Base-by-base conservation (phyloP, 2,329 filamentous ascomycete species). In the Aureobasidium subglaciale region DNA sequence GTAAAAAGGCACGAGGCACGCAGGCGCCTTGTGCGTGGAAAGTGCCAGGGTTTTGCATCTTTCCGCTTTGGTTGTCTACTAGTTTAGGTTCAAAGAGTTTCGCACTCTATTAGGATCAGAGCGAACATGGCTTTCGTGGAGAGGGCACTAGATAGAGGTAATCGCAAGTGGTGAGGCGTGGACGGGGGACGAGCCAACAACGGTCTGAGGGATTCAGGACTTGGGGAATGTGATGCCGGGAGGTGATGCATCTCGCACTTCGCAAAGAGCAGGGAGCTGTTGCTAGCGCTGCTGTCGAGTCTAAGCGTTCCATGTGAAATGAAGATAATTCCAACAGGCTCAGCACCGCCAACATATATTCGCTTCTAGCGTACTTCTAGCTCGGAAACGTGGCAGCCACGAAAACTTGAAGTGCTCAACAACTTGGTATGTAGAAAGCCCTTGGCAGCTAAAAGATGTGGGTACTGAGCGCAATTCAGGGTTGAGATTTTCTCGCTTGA, bases 331-430 rank as follows among this genome's bases (percentile, higher is more conserved):
- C 38, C 13, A 54, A 54, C 38, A 43, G 27, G 22, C 38, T 54
- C 38, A 34, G 38, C 38, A 38, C 29, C 37, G 16, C 34, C 10
- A 9, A 35, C 27, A 35, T 25, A 29, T 54, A 18, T 15, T 42
- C 30, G 29, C 50, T 54, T 54, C 50, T 54, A 54, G 50, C 50
- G 38, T 43, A 18, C 6, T 54, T 54, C 50, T 54, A 54, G 50
- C 50, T 54, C 24, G 18, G 27, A 27, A 54, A 54, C 50, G 50
- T 54, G 50, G 50, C 50, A 54, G 50, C 50, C 50, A 54, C 50
- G 15, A 10, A 18, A 6, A 30, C 25, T 15, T 11, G 25, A 40
- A 5, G 4, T 30, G 22, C 48, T 52, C 48, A 52, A 52, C 48
- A 38, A 41, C 16, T 40, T 41, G 35, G 13, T 15, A 22, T 29